Conservation (phyloP, 257 asterid species). For the Gentiana dahurica region DNA sequence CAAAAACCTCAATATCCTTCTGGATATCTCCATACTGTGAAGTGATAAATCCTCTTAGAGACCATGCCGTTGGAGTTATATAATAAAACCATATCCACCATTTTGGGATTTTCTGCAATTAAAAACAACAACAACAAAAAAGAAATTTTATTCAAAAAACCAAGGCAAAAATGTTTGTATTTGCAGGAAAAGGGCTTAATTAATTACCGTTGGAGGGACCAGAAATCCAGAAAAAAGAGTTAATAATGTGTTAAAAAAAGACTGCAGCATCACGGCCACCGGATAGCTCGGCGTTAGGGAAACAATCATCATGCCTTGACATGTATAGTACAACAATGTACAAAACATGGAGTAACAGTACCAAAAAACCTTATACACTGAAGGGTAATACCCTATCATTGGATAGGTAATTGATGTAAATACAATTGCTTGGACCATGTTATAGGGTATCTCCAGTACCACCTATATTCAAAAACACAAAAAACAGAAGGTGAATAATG, state of each 20-base stretch:
- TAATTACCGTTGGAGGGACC: slow-evolving; percentile 46
- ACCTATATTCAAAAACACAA: slow-evolving; percentile 10
- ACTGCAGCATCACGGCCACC: slow-evolving; percentile 24
- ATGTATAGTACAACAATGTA: slow-evolving; percentile 18
- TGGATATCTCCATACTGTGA: slow-evolving; percentile 46
- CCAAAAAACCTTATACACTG: slow-evolving; percentile 24
- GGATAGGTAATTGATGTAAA: slow-evolving; percentile 21
- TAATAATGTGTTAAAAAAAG: slow-evolving; percentile 36
- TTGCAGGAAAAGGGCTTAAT: neutral
- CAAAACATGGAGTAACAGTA: slow-evolving; percentile 19
- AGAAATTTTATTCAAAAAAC: neutral
- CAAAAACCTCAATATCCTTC: slow-evolving; percentile 29
- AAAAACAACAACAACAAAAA: neutral
- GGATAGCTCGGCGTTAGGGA: slow-evolving; percentile 21
- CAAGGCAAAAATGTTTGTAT: neutral
- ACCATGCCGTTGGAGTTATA: slow-evolving; percentile 28
- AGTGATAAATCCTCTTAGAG: slow-evolving; percentile 34
- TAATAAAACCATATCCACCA: slow-evolving; percentile 24
- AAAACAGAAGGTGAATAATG: neutral
- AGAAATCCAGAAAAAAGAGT: slow-evolving; percentile 44
- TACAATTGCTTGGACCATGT: slow-evolving; percentile 12
- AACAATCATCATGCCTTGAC: slow-evolving; percentile 22
- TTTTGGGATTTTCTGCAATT: slow-evolving; percentile 16
- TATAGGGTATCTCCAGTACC: slow-evolving; percentile 21
- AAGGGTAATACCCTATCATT: slow-evolving; percentile 21